Percentiles rank a stretch among this genome's conserved stretches.
These are phyloP conservation scores for Cardamine occulta DNA, from an alignment of 345 rosid species.

Conservation along the genomic window DNA sequence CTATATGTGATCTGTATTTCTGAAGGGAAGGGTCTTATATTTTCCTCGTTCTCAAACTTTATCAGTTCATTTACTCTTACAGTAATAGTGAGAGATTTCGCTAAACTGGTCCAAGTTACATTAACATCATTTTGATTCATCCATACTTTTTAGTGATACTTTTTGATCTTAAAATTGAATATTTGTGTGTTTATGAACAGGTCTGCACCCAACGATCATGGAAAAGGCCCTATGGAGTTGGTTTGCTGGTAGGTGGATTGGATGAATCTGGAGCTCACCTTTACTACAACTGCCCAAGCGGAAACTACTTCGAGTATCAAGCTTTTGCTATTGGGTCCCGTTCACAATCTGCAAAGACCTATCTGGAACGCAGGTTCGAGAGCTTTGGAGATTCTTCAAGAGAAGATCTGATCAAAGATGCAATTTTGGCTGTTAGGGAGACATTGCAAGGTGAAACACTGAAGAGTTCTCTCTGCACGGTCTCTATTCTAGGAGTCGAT, in stretches of 20 bases:
- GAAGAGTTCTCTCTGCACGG: constrained; percentile 84
- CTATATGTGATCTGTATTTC: not conserved
- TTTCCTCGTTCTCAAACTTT: not conserved
- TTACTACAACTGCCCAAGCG: constrained; percentile 98
- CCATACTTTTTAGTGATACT: not conserved
- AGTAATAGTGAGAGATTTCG: not conserved
- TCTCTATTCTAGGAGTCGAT: constrained; percentile 83
- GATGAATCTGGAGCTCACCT: constrained; percentile 98
- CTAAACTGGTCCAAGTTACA: not conserved
- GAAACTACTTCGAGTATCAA: constrained; percentile 97
- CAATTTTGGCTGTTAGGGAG: constrained; percentile 90
- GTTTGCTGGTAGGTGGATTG: constrained; percentile 87
- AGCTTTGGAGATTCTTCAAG: constrained; percentile 73
- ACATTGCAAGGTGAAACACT: constrained; percentile 95
- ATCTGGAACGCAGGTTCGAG: constrained; percentile 87
- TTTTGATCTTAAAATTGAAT: constrained; percentile 8
- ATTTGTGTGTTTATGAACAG: constrained; percentile 51
- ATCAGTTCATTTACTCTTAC: not conserved
- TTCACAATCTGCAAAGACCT: constrained; percentile 98
- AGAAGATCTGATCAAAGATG: constrained; percentile 89
- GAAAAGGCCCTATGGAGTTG: constrained; percentile 98
- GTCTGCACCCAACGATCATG: constrained; percentile 99
- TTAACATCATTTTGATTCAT: not conserved
- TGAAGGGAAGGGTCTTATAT: not conserved
- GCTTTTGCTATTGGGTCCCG: constrained; percentile 99